These are phyloP conservation scores for Penicillium ucsense DNA, from an alignment of 495 filamentous ascomycete genomes.

Conservation along the genomic window DNA sequence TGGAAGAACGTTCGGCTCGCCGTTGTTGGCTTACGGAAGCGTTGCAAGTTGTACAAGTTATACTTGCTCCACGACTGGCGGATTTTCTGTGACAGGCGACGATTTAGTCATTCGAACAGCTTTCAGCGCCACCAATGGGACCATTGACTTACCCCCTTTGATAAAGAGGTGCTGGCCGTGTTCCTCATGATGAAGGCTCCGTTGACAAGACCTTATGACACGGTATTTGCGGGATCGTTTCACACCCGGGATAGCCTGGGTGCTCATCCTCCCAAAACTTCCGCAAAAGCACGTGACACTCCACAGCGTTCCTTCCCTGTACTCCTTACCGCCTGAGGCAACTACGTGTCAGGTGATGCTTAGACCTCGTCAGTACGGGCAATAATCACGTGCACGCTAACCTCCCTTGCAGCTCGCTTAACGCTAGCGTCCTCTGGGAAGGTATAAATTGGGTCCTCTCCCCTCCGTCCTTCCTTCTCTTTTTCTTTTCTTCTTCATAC, in stretches of 20 bases:
- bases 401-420: conserved; percentile 23
- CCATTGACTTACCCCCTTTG: conserved; percentile 29
- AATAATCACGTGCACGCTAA: conserved; percentile 1
- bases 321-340: background rate
- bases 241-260: conserved; percentile 1
- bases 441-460: conserved; percentile 16
- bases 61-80: conserved; percentile 97
- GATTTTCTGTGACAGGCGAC: conserved; percentile 54
- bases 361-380: too few species aligned
- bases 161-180: conserved; percentile 36
- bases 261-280: conserved; percentile 26
- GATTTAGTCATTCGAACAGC: conserved; percentile 6
- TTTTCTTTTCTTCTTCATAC: conserved; percentile 56
- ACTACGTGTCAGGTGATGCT: background rate
- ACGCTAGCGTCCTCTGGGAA: conserved; percentile 9
- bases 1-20: conserved; percentile 71
- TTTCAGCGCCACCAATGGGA: background rate
- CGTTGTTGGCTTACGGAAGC: conserved; percentile 31
- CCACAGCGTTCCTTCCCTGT: background rate
- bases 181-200: conserved; percentile 35
- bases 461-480: conserved; percentile 18
- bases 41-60: conserved; percentile 81
- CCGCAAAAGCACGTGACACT: conserved; percentile 25
- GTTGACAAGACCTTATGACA: conserved; percentile 5
- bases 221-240: background rate